phyloP scores from a whole-genome alignment of 148 eudicot genomes.

The Diospyros kaki region DNA sequence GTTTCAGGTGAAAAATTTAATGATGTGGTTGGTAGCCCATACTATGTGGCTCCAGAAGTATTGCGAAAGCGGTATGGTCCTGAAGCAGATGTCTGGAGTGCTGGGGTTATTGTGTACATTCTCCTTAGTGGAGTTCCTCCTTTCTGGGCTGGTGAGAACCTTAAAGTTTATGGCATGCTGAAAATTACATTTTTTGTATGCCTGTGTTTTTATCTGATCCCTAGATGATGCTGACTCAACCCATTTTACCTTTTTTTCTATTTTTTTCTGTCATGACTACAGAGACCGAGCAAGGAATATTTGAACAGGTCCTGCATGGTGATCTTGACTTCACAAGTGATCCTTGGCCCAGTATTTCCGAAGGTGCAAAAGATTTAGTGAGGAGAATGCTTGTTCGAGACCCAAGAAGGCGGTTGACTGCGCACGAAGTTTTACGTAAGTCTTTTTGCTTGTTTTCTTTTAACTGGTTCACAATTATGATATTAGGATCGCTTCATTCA shows the following conservation, averaged over 20 bases:
- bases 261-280: conserved; percentile 8
- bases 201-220: background rate
- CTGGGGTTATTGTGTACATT: conserved; percentile 78
- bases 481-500: conserved; percentile 3
- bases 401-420: conserved; percentile 68
- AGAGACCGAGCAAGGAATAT: conserved; percentile 85
- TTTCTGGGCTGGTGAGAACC: conserved; percentile 85
- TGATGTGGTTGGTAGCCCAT: conserved; percentile 96
- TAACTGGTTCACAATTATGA: background rate
- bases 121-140: conserved; percentile 85
- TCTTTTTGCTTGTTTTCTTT: conserved; percentile 8
- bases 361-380: conserved; percentile 82
- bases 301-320: conserved; percentile 83
- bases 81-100: conserved; percentile 95
- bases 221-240: background rate
- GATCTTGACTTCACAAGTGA: conserved; percentile 84
- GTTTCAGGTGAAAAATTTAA: conserved; percentile 61
- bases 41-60: conserved; percentile 91
- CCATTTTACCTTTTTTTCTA: background rate
- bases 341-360: conserved; percentile 90
- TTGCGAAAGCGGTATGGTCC: conserved; percentile 71
- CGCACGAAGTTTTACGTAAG: conserved; percentile 88
- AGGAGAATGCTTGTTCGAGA: conserved; percentile 83
- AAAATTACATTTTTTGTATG: background rate
- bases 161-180: background rate